Evolutionary conservation across 257 asterid species (phyloP).

Genomic region (Osmanthus fragrans): DNA sequence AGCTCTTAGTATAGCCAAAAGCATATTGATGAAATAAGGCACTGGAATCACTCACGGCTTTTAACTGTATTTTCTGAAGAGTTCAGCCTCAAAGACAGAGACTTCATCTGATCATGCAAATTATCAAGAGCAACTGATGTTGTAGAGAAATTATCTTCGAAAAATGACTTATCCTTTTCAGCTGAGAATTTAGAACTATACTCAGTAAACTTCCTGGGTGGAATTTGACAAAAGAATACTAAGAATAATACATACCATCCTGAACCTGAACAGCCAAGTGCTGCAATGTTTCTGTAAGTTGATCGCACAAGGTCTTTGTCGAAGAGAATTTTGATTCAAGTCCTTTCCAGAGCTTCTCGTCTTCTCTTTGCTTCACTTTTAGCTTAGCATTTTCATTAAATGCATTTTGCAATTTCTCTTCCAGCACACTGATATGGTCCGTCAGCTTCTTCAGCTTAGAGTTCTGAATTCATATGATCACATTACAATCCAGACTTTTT

Average conservation of each 20-base stretch:
- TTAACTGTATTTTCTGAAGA: conserved; percentile 68
- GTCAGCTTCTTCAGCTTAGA: conserved; percentile 79
- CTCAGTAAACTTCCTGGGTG: conserved; percentile 30
- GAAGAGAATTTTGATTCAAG: conserved; percentile 84
- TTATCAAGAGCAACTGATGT: conserved; percentile 69
- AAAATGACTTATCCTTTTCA: conserved; percentile 70
- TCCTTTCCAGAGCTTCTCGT: conserved; percentile 90
- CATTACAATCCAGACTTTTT: conserved; percentile 24
- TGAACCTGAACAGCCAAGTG: conserved; percentile 74
- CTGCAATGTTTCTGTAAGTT: conserved; percentile 73
- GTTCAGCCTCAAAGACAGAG: conserved; percentile 63
- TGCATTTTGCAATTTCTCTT: conserved; percentile 85
- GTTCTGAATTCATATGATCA: conserved; percentile 49
- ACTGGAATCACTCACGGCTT: conserved; percentile 56
- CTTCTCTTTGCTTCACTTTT: conserved; percentile 87
- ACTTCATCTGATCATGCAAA: conserved; percentile 64
- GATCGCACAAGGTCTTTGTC: conserved; percentile 75
- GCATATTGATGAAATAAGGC: conserved; percentile 16
- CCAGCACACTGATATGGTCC: conserved; percentile 64
- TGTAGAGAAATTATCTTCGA: conserved; percentile 76
- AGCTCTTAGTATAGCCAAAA: conserved; percentile 18
- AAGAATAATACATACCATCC: conserved; percentile 52
- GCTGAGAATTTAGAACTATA: conserved; percentile 48
- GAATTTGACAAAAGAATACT: conserved; percentile 11
- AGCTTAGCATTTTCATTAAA: conserved; percentile 85